Evolutionary conservation across 257 asterid genomes (phyloP), one percentile per base, ranked within the genome.

Genomic region (Eucommia ulmoides): DNA sequence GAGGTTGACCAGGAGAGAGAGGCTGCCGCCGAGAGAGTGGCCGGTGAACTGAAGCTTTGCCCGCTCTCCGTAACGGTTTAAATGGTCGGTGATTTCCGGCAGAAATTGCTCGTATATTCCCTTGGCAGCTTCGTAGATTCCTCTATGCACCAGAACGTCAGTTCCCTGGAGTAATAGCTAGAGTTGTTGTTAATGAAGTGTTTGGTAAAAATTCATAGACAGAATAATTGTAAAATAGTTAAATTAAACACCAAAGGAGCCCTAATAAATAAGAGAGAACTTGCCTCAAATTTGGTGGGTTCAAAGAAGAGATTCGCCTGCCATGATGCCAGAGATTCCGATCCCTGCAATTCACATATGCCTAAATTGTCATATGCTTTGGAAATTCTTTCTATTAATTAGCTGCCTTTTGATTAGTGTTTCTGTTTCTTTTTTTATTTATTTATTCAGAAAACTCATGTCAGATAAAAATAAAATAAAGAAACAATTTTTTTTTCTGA

Each of bases 21-120:
- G 95, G 50, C 97, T 84, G n/a, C 95, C 97, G 1, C 97, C 95
- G 9, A 84, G 84, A 11, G 97, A 88, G 68, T 88, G 97, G 3
- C 97, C 97, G 0, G 89, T 78, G 59, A 88, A 84, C 33, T 79
- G 95, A 55, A 88, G 62, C 83, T 68, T 84, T 11, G 95, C 97
- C 22, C 81, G 52, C 19, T 69, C 61, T 0, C 95, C 94, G 44
- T 62, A 79, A 74, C 70, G 72, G 20, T 61, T 24, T 23, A 81
- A 52, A 41, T 84, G 97, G 56, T 68, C 71, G 22, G 52, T 58
- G 50, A 88, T 81, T 55, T 79, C 85, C 9, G 94, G 97, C 86
- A 81, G 54, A 77, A 84, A 80, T 20, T 81, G 94, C 25, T 84
- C 76, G 18, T 81, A 84, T 58, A 88, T 79, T 22, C 95, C 97